Base-by-base conservation (phyloP, 75 land plant species). In the Cryptomeria japonica region DNA sequence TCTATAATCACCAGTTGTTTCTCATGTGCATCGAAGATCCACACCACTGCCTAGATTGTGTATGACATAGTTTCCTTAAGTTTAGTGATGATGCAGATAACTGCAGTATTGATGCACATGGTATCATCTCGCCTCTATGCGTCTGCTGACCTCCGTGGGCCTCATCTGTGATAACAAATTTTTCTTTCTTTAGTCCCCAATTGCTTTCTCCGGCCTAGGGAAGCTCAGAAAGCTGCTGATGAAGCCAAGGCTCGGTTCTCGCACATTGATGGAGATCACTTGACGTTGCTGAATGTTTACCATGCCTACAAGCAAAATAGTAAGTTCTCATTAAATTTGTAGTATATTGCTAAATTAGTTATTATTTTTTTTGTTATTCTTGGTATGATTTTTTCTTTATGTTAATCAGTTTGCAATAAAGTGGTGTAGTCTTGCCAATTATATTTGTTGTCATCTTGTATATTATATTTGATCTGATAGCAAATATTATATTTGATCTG, bases 111-210 rank as follows among this genome's bases (percentile, higher is more conserved):
- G 91, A 93, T 92, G 95, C 92, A 94, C 87, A 89, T 91, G 90
- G 91, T 92, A 34, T 90, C 88, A 85, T 94, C 91, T 94, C 90
- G 96, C 92, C 93, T 97, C 94, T 95, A 93, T 97, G 93, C 99
- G 96, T 97, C 98, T 95, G 96, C 98, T 96, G 98, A 97, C 97
- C 97, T 92, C 94, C 93, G 91, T 95, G 99, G 97, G 95, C 97
- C 93, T 96, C 96, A 89, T 93, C 98, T 97, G 95, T 97, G 95
- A 94, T 96, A 94, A 93, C 93, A 89, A 92, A 91, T 88, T 94
- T 90, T 85, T 92, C 47, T 92, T 94, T 94, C 89, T 92, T 86
- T 97, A 97, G 99, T 96, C 92, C 99, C 99, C 92, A 97, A 97
- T 93, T 95, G 99, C 98, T 97, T 97, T 91, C 92, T 97, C 89